These are phyloP conservation scores for Inonotus hispidus DNA, from an alignment of 1,284 basidiomycete genomes.

Conservation along the genomic window DNA sequence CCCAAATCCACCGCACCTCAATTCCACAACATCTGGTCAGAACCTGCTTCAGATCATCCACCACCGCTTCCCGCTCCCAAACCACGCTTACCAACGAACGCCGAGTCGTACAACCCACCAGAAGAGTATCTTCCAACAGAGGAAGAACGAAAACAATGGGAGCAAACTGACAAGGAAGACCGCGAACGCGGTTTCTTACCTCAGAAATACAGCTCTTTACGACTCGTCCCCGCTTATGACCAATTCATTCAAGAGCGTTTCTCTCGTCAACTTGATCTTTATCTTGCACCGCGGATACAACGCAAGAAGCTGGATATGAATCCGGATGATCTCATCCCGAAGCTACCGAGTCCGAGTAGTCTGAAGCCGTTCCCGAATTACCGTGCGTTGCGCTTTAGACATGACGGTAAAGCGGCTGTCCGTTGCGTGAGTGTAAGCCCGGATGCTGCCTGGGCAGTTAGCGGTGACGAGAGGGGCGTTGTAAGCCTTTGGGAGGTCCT, in stretches of 20 bases:
- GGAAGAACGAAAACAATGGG: slow-evolving; percentile 82
- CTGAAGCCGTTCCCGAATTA: slow-evolving; percentile 94
- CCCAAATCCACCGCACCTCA: slow-evolving; percentile 71
- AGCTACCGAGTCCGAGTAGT: slow-evolving; percentile 91
- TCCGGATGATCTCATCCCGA: slow-evolving; percentile 88
- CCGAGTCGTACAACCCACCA: slow-evolving; percentile 98
- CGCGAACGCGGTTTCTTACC: slow-evolving; percentile 89
- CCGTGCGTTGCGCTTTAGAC: slow-evolving; percentile 68
- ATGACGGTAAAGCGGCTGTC: slow-evolving; percentile 61
- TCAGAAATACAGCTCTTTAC: slow-evolving; percentile 79
- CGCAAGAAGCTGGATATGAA: slow-evolving; percentile 86
- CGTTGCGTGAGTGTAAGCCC: slow-evolving; percentile 81
- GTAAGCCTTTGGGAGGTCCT: slow-evolving; percentile 94
- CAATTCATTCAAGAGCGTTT: slow-evolving; percentile 94
- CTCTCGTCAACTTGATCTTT: slow-evolving; percentile 92
- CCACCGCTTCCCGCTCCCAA: slow-evolving; percentile 94
- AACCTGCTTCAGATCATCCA: slow-evolving; percentile 56
- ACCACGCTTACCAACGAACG: slow-evolving; percentile 81
- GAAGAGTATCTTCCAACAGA: slow-evolving; percentile 95
- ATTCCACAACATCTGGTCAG: slow-evolving; percentile 90
- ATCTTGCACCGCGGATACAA: slow-evolving; percentile 92
- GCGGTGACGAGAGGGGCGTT: slow-evolving; percentile 87
- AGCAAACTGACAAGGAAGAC: slow-evolving; percentile 84
- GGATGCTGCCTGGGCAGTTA: slow-evolving; percentile 87
- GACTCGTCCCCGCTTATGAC: slow-evolving; percentile 89